Base-by-base conservation (phyloP, 164 flowering plant species). In the Tinospora cordifolia region DNA sequence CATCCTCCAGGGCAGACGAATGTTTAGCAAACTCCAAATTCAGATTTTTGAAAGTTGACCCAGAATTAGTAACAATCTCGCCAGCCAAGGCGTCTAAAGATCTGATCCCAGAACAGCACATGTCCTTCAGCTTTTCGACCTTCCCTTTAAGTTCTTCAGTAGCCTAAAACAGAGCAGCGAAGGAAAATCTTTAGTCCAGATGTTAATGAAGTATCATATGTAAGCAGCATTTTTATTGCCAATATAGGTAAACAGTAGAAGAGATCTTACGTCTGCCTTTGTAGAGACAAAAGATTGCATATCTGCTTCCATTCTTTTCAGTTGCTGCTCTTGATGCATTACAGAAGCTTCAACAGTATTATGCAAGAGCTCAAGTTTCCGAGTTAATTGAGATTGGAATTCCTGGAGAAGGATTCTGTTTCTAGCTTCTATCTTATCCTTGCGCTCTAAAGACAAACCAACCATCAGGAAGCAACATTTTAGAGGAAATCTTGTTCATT, bases 401-500 rank as follows among this genome's bases (percentile, higher is more conserved):
- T 82, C 84, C 68, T 84, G 88, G 69, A 90, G 79, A 47, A 92
- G 87, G 46, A 51, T 71, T 81, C 77, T 85, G 75, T 94, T 94
- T 74, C 87, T 87, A 76, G 90, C 93, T 80, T 92, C 99, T 73
- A 94, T 88, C 81, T 86, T 88, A 72, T 90, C 93, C 80, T 94
- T 92, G 54, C 91, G 81, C 81, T 92, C 97, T 94, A 81, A 49
- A 65, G n/a, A 67, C 66, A 30, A 54, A 22, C 24, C 21, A 54
- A 22, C 24, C 21, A 66, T 7, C 58, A 69, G 4, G 34, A 44
- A 17, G 72, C 27, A 72, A 44, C 57, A 21, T 13, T 15, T 54
- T 19, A 54, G 5, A 3, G 21, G 60, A 21, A 54, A 54, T 8
- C 8, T 54, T 19, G 6, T 21, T 54, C 3, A 54, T 54, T 54